These are phyloP conservation scores for Paramecium bursaria DNA, from an alignment of 73 alveolate genomes.

Conservation along the genomic window DNA sequence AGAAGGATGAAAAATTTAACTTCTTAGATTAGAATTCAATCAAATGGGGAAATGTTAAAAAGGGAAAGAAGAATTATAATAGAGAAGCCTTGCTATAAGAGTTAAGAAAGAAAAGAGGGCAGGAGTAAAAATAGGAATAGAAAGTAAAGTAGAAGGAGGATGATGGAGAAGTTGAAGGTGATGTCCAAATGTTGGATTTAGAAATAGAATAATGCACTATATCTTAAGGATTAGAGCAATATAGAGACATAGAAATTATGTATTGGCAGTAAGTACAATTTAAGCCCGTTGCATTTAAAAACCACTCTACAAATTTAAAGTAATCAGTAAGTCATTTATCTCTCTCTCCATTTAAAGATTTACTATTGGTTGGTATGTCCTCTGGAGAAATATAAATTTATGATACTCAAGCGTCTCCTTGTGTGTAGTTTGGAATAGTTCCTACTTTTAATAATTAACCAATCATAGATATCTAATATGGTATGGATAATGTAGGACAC, in stretches of 20 bases:
- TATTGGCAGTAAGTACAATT: constrained; percentile 40
- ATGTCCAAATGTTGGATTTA: constrained; percentile 26
- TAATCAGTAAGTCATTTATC: background rate
- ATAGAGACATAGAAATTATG: background rate
- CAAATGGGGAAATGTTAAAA: constrained; percentile 45
- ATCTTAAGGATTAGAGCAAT: constrained; percentile 19
- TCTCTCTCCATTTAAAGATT: constrained; percentile 17
- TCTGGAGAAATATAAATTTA: constrained; percentile 41
- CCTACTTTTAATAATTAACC: constrained; percentile 32
- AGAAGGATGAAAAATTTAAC: constrained; percentile 12
- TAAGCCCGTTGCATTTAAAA: background rate
- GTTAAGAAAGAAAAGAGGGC: constrained; percentile 3
- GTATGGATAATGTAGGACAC: constrained; percentile 64
- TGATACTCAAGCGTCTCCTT: constrained; percentile 2
- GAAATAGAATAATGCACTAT: constrained; percentile 18
- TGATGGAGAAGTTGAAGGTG: constrained; percentile 49
- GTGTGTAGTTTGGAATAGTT: constrained; percentile 1
- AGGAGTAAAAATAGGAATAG: constrained; percentile 24
- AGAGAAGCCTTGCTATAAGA: constrained; percentile 16
- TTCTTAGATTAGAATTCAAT: background rate
- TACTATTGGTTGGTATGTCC: constrained; percentile 34
- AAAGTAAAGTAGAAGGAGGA: background rate
- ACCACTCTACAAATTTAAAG: constrained; percentile 18
- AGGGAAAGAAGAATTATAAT: constrained; percentile 53
- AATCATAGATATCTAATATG: constrained; percentile 18